Conservation (phyloP, 768 basidiomycete species). For the Tephrocybe sp. region DNA sequence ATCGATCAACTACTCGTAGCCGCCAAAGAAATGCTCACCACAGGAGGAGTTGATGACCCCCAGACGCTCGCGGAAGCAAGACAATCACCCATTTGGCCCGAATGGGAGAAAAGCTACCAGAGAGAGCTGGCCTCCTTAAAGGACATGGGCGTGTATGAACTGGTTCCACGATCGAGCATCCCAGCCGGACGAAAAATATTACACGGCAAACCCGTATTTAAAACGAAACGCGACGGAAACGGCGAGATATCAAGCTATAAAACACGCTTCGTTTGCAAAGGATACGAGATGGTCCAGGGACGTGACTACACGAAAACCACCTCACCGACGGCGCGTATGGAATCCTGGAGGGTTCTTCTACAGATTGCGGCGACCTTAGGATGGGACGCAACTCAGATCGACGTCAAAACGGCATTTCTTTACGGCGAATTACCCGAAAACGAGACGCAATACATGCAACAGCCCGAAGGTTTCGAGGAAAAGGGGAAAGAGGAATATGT, state of each 20-base stretch:
- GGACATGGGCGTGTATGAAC: conserved; percentile 10
- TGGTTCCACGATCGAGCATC: conserved; percentile 3
- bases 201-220: conserved; percentile 7
- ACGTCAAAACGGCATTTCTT: conserved; percentile 27
- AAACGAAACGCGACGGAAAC: conserved; percentile 24
- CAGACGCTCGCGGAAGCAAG: too few species aligned
- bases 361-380: conserved; percentile 24
- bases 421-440: conserved; percentile 16
- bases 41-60: too few species aligned
- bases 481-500: conserved; percentile 15
- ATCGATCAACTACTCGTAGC: too few species aligned
- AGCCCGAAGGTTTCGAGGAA: conserved; percentile 26
- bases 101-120: not conserved
- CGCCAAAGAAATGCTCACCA: too few species aligned
- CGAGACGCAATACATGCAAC: conserved; percentile 32
- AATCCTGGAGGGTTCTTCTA: conserved; percentile 25
- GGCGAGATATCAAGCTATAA: conserved; percentile 28
- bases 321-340: conserved; percentile 5
- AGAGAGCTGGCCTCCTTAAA: not conserved
- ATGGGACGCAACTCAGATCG: conserved; percentile 29
- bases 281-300: conserved; percentile 25
- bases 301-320: conserved; percentile 1
- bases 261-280: conserved; percentile 32
- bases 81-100: too few species aligned
- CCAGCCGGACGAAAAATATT: not conserved